Conservation (phyloP, 106 monocot genomes). For the Dioscorea zingiberensis region DNA sequence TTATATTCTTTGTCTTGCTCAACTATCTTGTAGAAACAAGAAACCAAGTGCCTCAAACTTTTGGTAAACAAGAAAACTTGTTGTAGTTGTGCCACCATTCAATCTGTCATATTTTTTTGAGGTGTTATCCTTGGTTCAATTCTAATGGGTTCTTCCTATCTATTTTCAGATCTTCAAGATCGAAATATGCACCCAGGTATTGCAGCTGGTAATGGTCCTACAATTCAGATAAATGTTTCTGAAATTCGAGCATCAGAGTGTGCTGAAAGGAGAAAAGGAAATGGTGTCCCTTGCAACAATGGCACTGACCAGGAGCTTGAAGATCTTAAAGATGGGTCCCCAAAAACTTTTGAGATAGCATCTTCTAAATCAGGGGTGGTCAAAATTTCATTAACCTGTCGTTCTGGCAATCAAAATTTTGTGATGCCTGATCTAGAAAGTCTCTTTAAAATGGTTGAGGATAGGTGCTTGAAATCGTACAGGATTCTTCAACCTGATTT, state of each 20-base stretch:
- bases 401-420: conserved; percentile 17
- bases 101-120: neutral
- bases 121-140: neutral
- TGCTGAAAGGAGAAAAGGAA: neutral
- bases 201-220: neutral
- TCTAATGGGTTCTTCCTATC: neutral
- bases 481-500: conserved; percentile 36
- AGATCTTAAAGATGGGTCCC: neutral
- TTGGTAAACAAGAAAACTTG: neutral
- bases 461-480: conserved; percentile 38
- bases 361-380: conserved; percentile 42
- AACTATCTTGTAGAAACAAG: neutral
- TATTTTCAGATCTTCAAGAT: neutral
- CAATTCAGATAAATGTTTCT: neutral
- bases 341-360: conserved; percentile 35
- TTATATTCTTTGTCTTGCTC: neutral
- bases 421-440: conserved; percentile 25
- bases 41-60: neutral
- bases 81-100: neutral
- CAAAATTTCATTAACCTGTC: conserved; percentile 37
- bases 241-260: too few relatives aligned
- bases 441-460: conserved; percentile 33
- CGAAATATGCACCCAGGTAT: neutral
- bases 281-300: neutral
- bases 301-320: conserved; percentile 6